Base-by-base conservation (phyloP, 169 alveolate genomes). In the Condylostoma magnum region DNA sequence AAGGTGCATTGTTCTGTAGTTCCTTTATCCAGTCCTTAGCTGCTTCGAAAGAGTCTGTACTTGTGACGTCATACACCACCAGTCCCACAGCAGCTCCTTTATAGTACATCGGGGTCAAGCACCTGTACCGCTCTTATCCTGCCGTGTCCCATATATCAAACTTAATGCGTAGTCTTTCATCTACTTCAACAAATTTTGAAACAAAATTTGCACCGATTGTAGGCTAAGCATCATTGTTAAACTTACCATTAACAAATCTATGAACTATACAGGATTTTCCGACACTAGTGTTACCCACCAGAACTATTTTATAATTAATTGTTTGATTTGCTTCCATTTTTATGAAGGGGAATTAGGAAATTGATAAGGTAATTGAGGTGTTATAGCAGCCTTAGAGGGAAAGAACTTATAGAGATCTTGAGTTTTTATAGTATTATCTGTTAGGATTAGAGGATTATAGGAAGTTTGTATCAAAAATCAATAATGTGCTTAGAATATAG, bases 61-160 rank as follows among this genome's bases (percentile, higher is more conserved):
- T 73, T 28, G 95, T 81, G 41, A 90, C 67, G 77, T 94, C 98
- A 76, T 80, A 86, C n/a, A 92, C 92, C 38, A 94, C 90, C 46
- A 94, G 84, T 27, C 96, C 95, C 31, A 95, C 94, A 27, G 93
- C 85, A 18, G 98, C 96, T 25, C 95, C 96, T 77, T 94, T 82
- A 79, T 92, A 94, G 79, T 92, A 94, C 51, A 79, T 76, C 37
- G 95, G 95, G 28, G 94, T 93, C 77, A 94, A 82, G 46, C 93
- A 71, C 75, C 91, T 84, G 55, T 86, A 92, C 70, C 96, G 82
- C 76, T 94, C 98, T 83, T 94, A 92, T 28, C 98, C 98, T 20
- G 98, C 97, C 5, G 98, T 94, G 80, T 94, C 98, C 94, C 97
- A 94, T 51, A 94, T 89, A 71, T 90, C 95, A 63, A 90, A 83